Conservation (phyloP, 305 asterid genomes). For the Solanum hybrid region DNA sequence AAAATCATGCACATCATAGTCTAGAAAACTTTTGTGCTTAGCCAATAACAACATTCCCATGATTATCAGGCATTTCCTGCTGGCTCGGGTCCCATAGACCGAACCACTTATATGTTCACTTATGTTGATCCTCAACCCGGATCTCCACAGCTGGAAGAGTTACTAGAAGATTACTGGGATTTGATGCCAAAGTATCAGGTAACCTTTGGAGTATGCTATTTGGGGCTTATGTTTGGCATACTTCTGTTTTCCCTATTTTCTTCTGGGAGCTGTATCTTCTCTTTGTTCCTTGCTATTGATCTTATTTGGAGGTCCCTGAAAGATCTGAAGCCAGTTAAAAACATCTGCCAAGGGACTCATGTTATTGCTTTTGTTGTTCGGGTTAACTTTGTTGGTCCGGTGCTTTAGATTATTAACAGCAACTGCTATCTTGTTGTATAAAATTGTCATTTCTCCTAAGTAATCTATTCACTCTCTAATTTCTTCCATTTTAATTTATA, state of each 20-base stretch:
- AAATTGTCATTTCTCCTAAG: neutral
- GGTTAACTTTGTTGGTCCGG: neutral
- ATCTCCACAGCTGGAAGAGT: slow-evolving; percentile 72
- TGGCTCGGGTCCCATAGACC: slow-evolving; percentile 73
- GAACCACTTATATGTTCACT: slow-evolving; percentile 94
- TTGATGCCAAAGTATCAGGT: slow-evolving; percentile 97
- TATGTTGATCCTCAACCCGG: slow-evolving; percentile 81
- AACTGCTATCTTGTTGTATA: neutral
- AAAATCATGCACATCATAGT: neutral
- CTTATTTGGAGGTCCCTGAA: neutral
- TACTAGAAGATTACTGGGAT: slow-evolving; percentile 92
- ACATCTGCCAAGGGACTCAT: neutral
- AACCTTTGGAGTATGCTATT: slow-evolving; percentile 1
- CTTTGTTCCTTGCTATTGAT: neutral
- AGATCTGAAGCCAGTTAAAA: neutral
- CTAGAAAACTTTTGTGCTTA: neutral
- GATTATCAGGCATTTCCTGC: slow-evolving; percentile 86
- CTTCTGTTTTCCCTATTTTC: neutral
- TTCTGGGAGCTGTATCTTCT: neutral
- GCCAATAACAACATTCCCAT: neutral
- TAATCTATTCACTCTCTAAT: neutral
- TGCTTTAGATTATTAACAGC: neutral
- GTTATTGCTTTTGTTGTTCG: neutral
- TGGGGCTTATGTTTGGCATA: neutral
- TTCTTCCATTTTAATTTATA: slow-evolving; percentile 17